Base-by-base conservation (phyloP, 345 rosid species). In the Rhodamnia argentea region DNA sequence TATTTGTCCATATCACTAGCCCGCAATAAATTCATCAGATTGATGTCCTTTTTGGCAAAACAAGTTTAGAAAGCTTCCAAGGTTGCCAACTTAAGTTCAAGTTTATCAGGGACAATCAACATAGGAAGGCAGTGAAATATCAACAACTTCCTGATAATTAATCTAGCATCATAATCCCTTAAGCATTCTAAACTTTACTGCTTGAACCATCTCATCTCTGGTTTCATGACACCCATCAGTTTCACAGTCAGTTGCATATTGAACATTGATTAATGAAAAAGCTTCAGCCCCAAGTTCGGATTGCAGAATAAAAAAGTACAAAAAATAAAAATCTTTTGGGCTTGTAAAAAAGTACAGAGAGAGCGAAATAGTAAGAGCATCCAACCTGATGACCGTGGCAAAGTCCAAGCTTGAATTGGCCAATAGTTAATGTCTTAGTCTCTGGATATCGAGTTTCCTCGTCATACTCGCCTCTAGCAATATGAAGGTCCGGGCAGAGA, bases 341-440 rank as follows among this genome's bases (percentile, higher is more conserved):
- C 44, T 32, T 70, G 37, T 4, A 32, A 9, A 64, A 64, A 18
- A 32, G 78, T 32, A 70, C 24, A 70, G 44, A 32, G 9, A 16
- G 47, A 70, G 44, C 22, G 23, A 70, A 70, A 16, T 70, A 70
- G 13, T 32, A 70, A 44, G 37, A 70, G 78, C 78, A 70, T 20
- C 82, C 83, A 86, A 96, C 99, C 99, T 96, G 98, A 89, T 96
- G 99, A 60, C 98, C 99, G 22, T 96, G 99, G 90, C 98, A 96
- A 5, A 96, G 85, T 70, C 99, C 99, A 56, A 96, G 89, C 93
- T 96, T 96, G 92, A 95, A 96, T 86, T 96, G 99, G 14, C 99
- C 99, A 82, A 96, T 96, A 22, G 98, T 96, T 85, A 96, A 88
- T 81, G 93, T 95, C 86, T 95, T 95, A 85, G 91, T 94, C 93